These are phyloP conservation scores for Daldinia decipiens DNA, from an alignment of 495 filamentous ascomycete species.

Conservation along the genomic window DNA sequence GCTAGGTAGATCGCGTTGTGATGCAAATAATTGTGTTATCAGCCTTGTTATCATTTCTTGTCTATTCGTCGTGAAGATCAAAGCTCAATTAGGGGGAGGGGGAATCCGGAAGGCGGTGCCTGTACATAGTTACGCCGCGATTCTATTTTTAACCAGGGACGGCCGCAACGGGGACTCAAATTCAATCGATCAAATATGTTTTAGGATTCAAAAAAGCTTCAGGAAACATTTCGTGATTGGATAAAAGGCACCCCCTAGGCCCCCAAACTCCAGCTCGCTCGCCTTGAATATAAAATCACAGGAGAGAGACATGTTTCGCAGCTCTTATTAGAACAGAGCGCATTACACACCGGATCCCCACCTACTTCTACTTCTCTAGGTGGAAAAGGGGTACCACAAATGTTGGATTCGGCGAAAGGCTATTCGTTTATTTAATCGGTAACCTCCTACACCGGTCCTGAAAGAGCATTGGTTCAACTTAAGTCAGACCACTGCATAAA, in stretches of 20 bases:
- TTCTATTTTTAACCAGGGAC: constrained; percentile 42
- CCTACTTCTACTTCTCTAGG: constrained; percentile 15
- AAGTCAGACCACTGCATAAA: constrained; percentile 53
- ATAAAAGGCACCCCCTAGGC: constrained; percentile 17
- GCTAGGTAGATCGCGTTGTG: constrained; percentile 27
- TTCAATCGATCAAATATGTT: constrained; percentile 29
- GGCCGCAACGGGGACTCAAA: constrained; percentile 19
- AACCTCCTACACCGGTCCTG: background rate
- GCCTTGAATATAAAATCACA: constrained; percentile 38
- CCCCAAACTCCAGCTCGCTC: constrained; percentile 28
- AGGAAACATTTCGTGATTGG: constrained; percentile 31
- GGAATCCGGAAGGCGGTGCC: constrained; percentile 8
- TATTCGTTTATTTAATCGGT: too few species aligned
- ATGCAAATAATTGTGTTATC: constrained; percentile 26
- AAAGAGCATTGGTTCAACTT: constrained; percentile 36
- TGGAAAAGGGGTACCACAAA: constrained; percentile 21
- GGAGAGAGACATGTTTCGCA: constrained; percentile 23
- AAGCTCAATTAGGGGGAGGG: constrained; percentile 8
- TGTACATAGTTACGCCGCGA: constrained; percentile 21
- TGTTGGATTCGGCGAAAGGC: background rate
- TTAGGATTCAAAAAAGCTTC: constrained; percentile 23
- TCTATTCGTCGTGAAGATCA: constrained; percentile 22
- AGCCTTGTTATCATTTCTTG: constrained; percentile 10
- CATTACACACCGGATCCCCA: constrained; percentile 12
- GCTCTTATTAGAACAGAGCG: constrained; percentile 10